Evolutionary conservation across 2,329 filamentous ascomycete species (phyloP), one percentile per base, ranked within the genome.

Genomic region (Ceratocystis albifundus): DNA sequence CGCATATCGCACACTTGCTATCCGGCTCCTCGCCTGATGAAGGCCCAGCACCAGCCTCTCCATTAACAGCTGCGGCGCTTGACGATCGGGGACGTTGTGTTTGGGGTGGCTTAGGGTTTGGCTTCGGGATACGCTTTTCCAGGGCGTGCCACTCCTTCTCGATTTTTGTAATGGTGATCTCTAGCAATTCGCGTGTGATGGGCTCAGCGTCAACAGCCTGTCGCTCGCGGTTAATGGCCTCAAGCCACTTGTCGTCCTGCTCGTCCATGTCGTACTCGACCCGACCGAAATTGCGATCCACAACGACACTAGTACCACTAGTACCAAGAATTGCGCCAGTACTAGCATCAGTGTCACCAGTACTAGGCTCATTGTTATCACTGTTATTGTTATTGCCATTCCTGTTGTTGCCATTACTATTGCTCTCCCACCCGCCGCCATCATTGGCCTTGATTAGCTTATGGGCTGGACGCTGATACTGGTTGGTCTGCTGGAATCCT

Each of bases 211-310:
- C 85, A 70, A 88, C 84, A 28, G 83, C 81, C 73, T 86, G 89
- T 67, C 94, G 85, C 71, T 88, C 85, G 12, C 79, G 77, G 72
- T 99, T 99, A 73, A 93, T 85, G 48, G 85, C 84, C 71, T 94
- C 88, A 30, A 99, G 79, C 94, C 94, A 99, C 77, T 92, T 90
- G 70, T 96, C 91, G 74, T 99, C 94, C 73, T 99, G 94, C 76
- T 99, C 94, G 73, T 99, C 94, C 94, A 99, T 99, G 75, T 99
- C 94, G 74, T 99, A 99, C 74, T 99, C 94, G 22, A 99, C 94
- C 66, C 90, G 86, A 12, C 90, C 90, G 48, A 95, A 82, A 45
- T 74, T 72, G 20, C 79, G 71, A 62, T 73, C 72, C 36, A 15
- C 36, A 15, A 41, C 36, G 36, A 41, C 36, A 41, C 36, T 2